These are phyloP conservation scores for Hawksworthiomyces lignivorus DNA, from an alignment of 2,329 filamentous ascomycete species.

Conservation along the genomic window DNA sequence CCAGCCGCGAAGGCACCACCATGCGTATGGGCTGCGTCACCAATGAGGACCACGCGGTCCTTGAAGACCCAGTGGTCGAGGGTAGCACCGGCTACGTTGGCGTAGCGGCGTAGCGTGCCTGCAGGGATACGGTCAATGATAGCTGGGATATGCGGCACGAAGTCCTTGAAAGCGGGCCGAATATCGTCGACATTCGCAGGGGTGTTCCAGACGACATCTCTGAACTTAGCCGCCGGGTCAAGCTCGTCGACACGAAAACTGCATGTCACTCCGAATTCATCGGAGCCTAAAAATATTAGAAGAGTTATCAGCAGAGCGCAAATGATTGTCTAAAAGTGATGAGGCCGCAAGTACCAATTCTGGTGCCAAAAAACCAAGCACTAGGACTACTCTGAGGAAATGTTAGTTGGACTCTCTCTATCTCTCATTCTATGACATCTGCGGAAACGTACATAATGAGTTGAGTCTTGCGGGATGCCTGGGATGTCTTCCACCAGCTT, in stretches of 20 bases:
- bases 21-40: constrained; percentile 8
- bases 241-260: constrained; percentile 6
- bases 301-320: too few relatives aligned
- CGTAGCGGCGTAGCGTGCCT: constrained; percentile 5
- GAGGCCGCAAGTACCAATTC: too few relatives aligned
- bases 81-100: constrained; percentile 3
- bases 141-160: constrained; percentile 4
- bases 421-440: too few relatives aligned
- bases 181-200: constrained; percentile 6
- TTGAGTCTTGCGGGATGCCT: constrained; percentile 4
- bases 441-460: constrained; percentile 4
- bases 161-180: constrained; percentile 1
- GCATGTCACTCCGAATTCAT: constrained; percentile 8
- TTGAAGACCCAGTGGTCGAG: constrained; percentile 4
- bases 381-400: too few relatives aligned
- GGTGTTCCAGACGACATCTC: constrained; percentile 5
- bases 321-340: too few relatives aligned
- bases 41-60: constrained; percentile 3
- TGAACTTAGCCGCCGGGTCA: constrained; percentile 3
- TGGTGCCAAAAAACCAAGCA: too few relatives aligned
- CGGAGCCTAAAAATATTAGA: too few relatives aligned
- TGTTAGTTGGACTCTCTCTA: too few relatives aligned
- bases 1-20: constrained; percentile 9
- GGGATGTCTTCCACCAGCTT: constrained; percentile 8
- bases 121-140: constrained; percentile 9